These are phyloP conservation scores for Breviolum minutum DNA, from an alignment of 73 alveolate genomes.

Conservation along the genomic window DNA sequence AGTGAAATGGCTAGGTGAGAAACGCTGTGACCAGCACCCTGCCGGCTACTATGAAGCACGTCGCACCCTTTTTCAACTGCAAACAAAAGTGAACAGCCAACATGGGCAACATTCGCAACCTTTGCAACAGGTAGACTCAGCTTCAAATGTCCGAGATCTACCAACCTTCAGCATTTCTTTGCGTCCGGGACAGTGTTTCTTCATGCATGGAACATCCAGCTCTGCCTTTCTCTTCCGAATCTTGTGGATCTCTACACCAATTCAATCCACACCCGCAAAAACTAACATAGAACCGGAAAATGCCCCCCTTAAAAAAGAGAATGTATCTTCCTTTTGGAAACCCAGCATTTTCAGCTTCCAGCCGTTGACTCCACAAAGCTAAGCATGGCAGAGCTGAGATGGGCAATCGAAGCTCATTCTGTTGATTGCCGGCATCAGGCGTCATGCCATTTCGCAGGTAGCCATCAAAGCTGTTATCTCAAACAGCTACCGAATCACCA, in stretches of 20 bases:
- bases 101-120: neutral
- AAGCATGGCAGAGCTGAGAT: neutral
- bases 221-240: neutral
- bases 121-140: neutral
- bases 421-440: slow-evolving; percentile 22
- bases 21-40: no score
- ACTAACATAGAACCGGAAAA: no score
- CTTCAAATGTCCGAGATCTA: neutral
- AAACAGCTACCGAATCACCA: neutral
- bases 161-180: neutral
- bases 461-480: neutral
- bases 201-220: neutral
- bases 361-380: neutral
- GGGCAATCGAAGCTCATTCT: slow-evolving; percentile 13
- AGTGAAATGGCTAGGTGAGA: no score
- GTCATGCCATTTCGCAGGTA: neutral
- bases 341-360: no score
- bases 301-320: no score
- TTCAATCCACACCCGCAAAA: no score
- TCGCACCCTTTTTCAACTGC: neutral
- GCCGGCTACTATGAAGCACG: neutral
- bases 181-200: neutral
- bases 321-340: no score
- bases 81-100: neutral
- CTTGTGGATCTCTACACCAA: no score